These are phyloP conservation scores for Diaporthe sp. DNA, from an alignment of 2,329 filamentous ascomycete genomes.

Conservation along the genomic window DNA sequence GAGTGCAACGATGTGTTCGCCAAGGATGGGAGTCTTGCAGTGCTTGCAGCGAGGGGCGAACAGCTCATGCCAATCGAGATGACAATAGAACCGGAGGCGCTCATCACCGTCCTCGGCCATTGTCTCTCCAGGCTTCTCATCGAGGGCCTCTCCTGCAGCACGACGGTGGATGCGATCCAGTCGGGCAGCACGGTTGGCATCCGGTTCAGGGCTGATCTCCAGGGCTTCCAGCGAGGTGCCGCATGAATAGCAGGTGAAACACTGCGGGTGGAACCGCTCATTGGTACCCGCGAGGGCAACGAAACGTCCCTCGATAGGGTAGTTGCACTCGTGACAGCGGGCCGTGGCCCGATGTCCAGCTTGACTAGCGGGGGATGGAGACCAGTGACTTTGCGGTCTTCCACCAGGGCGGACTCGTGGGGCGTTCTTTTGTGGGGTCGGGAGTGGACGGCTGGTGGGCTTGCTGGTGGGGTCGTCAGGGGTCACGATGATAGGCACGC, in stretches of 20 bases:
- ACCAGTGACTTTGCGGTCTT: conserved; percentile 70
- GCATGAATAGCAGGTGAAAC: conserved; percentile 91
- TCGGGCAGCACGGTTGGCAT: conserved; percentile 77
- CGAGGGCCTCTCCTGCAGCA: conserved; percentile 68
- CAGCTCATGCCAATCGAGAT: conserved; percentile 97
- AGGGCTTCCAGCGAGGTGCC: conserved; percentile 92
- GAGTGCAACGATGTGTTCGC: conserved; percentile 93
- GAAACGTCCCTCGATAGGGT: conserved; percentile 91
- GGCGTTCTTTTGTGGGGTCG: conserved; percentile 58
- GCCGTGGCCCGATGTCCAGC: conserved; percentile 70
- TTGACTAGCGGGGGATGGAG: conserved; percentile 61
- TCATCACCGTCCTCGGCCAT: conserved; percentile 81
- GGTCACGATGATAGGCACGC: conserved; percentile 60
- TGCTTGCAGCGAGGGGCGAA: conserved; percentile 95
- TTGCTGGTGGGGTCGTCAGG: conserved; percentile 56
- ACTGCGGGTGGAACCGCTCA: conserved; percentile 91
- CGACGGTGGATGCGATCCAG: conserved; percentile 79
- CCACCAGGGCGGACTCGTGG: conserved; percentile 54
- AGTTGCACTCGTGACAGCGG: conserved; percentile 85
- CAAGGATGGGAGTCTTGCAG: conserved; percentile 96
- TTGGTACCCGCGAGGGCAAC: conserved; percentile 82
- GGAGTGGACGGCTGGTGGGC: conserved; percentile 60
- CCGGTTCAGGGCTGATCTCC: conserved; percentile 95
- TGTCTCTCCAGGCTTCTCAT: conserved; percentile 74
- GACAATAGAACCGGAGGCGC: conserved; percentile 90